These are phyloP conservation scores for Gentiana straminea DNA, from an alignment of 257 asterid genomes.

Conservation along the genomic window DNA sequence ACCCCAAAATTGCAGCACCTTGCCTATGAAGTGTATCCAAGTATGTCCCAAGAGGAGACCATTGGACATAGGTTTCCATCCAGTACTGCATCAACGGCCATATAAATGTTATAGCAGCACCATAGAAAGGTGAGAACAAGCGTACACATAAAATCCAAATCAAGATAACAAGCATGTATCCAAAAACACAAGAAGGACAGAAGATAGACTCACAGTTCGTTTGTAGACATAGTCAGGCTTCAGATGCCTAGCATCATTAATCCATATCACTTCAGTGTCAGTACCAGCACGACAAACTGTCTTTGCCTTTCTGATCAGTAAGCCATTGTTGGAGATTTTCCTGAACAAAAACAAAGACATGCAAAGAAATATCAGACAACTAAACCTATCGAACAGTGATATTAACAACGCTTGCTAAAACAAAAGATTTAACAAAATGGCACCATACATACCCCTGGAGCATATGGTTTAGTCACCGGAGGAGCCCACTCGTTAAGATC, in stretches of 20 bases:
- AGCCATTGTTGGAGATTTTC: conserved; percentile 92
- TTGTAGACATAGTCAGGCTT: conserved; percentile 87
- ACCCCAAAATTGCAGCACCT: conserved; percentile 98
- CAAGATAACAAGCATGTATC: no score
- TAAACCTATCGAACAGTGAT: not conserved
- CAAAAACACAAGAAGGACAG: no score
- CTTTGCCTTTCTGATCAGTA: conserved; percentile 87
- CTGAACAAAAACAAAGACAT: conserved; percentile 24
- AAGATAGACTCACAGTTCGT: conserved; percentile 55
- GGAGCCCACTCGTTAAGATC: conserved; percentile 99
- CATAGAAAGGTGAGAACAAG: no score
- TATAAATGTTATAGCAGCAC: no score
- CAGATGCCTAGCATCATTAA: conserved; percentile 79
- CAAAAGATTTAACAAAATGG: conserved; percentile 1
- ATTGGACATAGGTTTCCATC: conserved; percentile 95
- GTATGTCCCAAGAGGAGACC: conserved; percentile 96
- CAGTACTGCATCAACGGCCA: conserved; percentile 45
- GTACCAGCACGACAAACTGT: conserved; percentile 88
- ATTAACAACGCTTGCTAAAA: conserved; percentile 7
- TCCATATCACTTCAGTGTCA: conserved; percentile 93
- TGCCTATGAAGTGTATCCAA: conserved; percentile 92
- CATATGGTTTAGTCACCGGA: conserved; percentile 68
- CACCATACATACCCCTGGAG: conserved; percentile 74
- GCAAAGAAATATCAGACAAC: not conserved
- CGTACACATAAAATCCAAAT: no score